Percentiles rank a stretch among this genome's conserved stretches.
Conservation (phyloP, 2,329 filamentous ascomycete species). For the Fusarium sp. region DNA sequence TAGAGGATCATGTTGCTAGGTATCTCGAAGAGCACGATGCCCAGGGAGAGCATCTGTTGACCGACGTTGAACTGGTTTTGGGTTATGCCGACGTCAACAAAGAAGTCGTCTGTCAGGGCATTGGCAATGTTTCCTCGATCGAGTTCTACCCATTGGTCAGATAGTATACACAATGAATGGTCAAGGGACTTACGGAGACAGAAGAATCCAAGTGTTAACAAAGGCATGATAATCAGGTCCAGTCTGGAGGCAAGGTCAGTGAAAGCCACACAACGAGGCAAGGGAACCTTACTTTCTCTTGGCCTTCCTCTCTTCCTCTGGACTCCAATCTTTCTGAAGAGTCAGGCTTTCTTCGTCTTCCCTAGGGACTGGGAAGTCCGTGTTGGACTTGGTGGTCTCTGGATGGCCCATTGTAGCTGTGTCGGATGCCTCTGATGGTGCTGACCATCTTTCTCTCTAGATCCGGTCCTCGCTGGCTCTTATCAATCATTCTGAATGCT, state of each 20-base stretch:
- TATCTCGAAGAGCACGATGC: slow-evolving; percentile 60
- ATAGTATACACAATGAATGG: neutral
- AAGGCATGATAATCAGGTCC: slow-evolving; percentile 56
- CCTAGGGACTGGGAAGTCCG: slow-evolving; percentile 21
- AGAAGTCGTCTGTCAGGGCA: slow-evolving; percentile 61
- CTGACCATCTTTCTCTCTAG: neutral
- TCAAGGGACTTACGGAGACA: slow-evolving; percentile 51
- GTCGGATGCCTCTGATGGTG: neutral
- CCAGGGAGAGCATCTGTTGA: slow-evolving; percentile 61
- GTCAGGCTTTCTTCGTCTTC: slow-evolving; percentile 49
- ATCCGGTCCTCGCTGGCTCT: neutral
- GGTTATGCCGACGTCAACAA: slow-evolving; percentile 60
- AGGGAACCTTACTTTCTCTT: slow-evolving; percentile 53
- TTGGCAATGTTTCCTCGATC: slow-evolving; percentile 58
- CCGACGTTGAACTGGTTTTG: slow-evolving; percentile 65
- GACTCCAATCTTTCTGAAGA: slow-evolving; percentile 49
- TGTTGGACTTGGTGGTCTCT: slow-evolving; percentile 21
- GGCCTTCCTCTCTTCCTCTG: slow-evolving; percentile 51
- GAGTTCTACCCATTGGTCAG: slow-evolving; percentile 46
- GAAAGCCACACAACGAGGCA: fast-evolving
- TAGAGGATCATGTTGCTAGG: slow-evolving; percentile 53
- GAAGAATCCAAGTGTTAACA: slow-evolving; percentile 57
- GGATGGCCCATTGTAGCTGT: slow-evolving; percentile 30
- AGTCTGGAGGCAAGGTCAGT: slow-evolving; percentile 43
- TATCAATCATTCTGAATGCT: slow-evolving; percentile 14